Evolutionary conservation across 371 early-diverging fungal species (phyloP).

Genomic region (Mucor circinelloides): DNA sequence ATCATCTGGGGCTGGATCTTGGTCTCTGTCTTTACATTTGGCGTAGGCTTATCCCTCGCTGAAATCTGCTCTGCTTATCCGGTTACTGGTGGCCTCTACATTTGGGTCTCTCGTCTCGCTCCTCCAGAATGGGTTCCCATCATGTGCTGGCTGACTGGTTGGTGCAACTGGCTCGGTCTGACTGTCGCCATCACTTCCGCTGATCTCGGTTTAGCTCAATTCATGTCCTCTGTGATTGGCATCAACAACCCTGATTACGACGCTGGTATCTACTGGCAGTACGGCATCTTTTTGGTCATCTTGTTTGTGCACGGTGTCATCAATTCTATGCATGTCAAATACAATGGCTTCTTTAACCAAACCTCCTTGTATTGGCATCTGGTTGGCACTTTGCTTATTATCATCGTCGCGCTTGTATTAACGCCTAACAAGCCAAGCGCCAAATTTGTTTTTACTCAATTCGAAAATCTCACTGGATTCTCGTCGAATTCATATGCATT

Average conservation of each 20-base stretch:
- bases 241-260: slow-evolving; percentile 39
- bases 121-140: slow-evolving; percentile 59
- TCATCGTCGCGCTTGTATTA: slow-evolving; percentile 57
- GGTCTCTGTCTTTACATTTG: slow-evolving; percentile 65
- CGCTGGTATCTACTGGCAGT: slow-evolving; percentile 46
- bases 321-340: slow-evolving; percentile 56
- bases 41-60: slow-evolving; percentile 70
- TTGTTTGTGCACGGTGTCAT: slow-evolving; percentile 56
- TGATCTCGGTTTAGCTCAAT: slow-evolving; percentile 56
- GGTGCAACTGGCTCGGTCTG: slow-evolving; percentile 65
- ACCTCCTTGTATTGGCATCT: slow-evolving; percentile 64
- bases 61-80: slow-evolving; percentile 80
- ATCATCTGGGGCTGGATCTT: slow-evolving; percentile 75
- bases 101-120: slow-evolving; percentile 66
- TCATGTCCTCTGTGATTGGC: slow-evolving; percentile 47
- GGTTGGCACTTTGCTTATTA: slow-evolving; percentile 58
- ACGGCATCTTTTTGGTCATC: slow-evolving; percentile 48
- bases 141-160: slow-evolving; percentile 61
- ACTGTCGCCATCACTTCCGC: slow-evolving; percentile 53
- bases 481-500: slow-evolving; percentile 44
- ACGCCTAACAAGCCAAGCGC: slow-evolving; percentile 48
- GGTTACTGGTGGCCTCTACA: slow-evolving; percentile 63
- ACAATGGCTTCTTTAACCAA: slow-evolving; percentile 59
- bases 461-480: slow-evolving; percentile 52
- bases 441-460: slow-evolving; percentile 49